Conservation (phyloP, 2,329 filamentous ascomycete genomes). For the Hirsutella minnesotensis region DNA sequence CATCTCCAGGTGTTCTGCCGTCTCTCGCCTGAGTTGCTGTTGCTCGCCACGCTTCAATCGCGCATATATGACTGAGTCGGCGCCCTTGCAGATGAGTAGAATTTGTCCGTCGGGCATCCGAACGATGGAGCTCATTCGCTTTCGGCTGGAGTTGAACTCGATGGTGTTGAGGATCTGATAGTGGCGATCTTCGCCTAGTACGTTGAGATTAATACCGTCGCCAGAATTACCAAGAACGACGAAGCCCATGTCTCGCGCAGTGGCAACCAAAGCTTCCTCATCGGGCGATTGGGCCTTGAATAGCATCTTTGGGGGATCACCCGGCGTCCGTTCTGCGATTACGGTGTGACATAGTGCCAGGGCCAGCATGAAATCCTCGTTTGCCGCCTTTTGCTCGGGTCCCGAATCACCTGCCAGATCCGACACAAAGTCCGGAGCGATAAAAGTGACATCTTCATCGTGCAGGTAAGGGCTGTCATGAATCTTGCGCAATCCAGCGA, state of each 20-base stretch:
- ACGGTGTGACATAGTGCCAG: slow-evolving; percentile 95
- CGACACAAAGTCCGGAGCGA: slow-evolving; percentile 78
- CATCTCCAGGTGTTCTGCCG: slow-evolving; percentile 91
- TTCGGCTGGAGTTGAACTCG: slow-evolving; percentile 93
- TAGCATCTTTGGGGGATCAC: slow-evolving; percentile 80
- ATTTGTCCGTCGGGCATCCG: slow-evolving; percentile 87
- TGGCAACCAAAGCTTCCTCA: slow-evolving; percentile 86
- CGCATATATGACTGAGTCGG: slow-evolving; percentile 94
- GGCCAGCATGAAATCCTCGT: slow-evolving; percentile 85
- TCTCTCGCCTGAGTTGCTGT: slow-evolving; percentile 66
- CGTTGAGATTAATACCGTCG: slow-evolving; percentile 74
- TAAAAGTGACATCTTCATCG: slow-evolving; percentile 82
- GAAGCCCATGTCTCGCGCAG: slow-evolving; percentile 89
- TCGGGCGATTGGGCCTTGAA: slow-evolving; percentile 98
- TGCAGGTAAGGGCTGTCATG: slow-evolving; percentile 86
- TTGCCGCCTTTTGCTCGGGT: slow-evolving; percentile 62
- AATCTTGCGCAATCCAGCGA: slow-evolving; percentile 60
- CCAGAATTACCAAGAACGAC: slow-evolving; percentile 72
- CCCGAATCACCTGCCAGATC: slow-evolving; percentile 73
- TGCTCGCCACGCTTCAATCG: slow-evolving; percentile 79
- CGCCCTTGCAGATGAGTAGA: slow-evolving; percentile 90
- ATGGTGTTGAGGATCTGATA: slow-evolving; percentile 89
- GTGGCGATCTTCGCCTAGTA: slow-evolving; percentile 73
- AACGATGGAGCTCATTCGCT: slow-evolving; percentile 96
- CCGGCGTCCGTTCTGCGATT: slow-evolving; percentile 78